Base-by-base conservation (phyloP, 805 yeast species). In the Schwanniomyces yamadae region DNA sequence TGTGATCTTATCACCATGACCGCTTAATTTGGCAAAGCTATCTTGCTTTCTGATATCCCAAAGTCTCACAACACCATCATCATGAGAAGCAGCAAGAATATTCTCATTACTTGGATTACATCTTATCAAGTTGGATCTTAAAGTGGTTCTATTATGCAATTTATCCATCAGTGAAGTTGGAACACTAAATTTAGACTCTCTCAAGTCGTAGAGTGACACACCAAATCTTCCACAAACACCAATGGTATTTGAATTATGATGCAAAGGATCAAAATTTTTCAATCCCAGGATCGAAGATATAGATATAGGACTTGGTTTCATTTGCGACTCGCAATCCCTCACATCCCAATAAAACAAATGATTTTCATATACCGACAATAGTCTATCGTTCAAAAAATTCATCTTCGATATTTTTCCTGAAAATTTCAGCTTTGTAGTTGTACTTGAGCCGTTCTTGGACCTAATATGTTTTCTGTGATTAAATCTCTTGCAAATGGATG, bases 271-370 rank as follows among this genome's bases (percentile, higher is more conserved):
- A 38, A 82, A 73, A 28, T 68, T 61, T 9, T 60, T 48, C 2
- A 81, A 53, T 0, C 86, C 85, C 1, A 66, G 56, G 13, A 75
- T 63, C 28, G 67, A 69, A 23, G 77, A 67, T 35, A 78, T 77
- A 31, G 77, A 56, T 8, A 77, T 56, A 3, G 95, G 95, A 14
- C 45, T 41, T 8, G 71, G 71, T 36, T 54, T 57, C 28, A 47
- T 33, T 34, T 55, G 55, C 23, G 59, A 63, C 50, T 52, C 80
- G 71, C 32, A 80, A 68, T 52, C 82, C 64, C 45, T 69, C 9
- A 80, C 57, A 40, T 89, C 89, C 91, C 96, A 89, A 33, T 82
- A 59, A 53, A 85, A 89, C 10, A 90, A 46, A 39, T 82, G 77
- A 41, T 83, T 82, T 39, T 79, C 79, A 54, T 83, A 85, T 5